These are phyloP conservation scores for Telfairia occidentalis DNA, from an alignment of 331 rosid genomes.

Conservation along the genomic window DNA sequence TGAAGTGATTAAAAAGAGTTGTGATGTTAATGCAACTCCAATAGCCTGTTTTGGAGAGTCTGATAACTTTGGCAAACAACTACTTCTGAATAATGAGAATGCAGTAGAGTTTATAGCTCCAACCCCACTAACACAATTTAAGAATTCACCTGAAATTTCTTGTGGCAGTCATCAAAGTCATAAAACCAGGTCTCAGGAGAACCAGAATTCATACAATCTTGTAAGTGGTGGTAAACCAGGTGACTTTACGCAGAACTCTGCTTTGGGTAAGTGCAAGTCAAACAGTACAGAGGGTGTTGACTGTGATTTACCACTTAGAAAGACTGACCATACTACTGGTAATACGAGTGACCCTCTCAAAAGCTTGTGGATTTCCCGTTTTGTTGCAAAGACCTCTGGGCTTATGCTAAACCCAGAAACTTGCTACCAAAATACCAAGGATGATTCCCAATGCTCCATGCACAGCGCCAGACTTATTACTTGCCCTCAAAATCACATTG, in stretches of 20 bases:
- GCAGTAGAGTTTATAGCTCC: conserved; percentile 22
- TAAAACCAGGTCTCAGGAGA: conserved; percentile 21
- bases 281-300: conserved; percentile 23
- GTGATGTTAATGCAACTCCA: conserved; percentile 39
- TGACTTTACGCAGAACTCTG: conserved; percentile 30
- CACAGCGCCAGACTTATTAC: conserved; percentile 17
- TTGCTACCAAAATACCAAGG: conserved; percentile 18
- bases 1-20: conserved; percentile 23
- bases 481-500: conserved; percentile 11
- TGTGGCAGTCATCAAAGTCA: conserved; percentile 28
- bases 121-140: conserved; percentile 25
- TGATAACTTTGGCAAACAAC: conserved; percentile 15
- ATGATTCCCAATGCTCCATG: conserved; percentile 24
- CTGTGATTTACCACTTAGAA: conserved; percentile 24
- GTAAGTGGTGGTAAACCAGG: conserved; percentile 19
- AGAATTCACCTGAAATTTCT: conserved; percentile 20
- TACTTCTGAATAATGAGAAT: conserved; percentile 21
- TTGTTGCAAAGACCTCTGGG: conserved; percentile 31
- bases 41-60: conserved; percentile 30
- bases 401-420: conserved; percentile 19
- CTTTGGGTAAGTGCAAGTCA: conserved; percentile 29
- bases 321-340: conserved; percentile 19
- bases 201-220: conserved; percentile 16
- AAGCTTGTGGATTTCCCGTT: conserved; percentile 73
- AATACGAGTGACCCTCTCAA: conserved; percentile 23